Base-by-base conservation (phyloP, 306 rosid species). In the Sesbania bispinosa region DNA sequence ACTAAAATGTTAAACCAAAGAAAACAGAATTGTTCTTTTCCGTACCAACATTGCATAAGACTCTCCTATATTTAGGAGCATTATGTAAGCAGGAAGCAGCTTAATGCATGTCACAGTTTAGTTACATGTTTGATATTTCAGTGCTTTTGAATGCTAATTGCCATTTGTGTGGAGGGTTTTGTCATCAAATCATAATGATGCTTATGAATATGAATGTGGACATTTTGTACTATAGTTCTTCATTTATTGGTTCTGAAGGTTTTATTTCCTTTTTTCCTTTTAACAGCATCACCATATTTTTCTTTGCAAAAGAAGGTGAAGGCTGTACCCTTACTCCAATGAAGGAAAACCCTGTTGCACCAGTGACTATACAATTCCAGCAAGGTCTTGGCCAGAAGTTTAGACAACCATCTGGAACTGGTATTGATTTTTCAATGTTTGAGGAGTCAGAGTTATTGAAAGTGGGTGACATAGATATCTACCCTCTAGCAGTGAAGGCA, bases 351-450 rank as follows among this genome's bases (percentile, higher is more conserved):
- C 45, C 68, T 77, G 79, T 88, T 66, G 65, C 89, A 74, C 92
- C 96, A 8, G 76, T 95, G 53, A 86, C 86, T 0, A 80, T 91
- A 60, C 81, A 82, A 72, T 95, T 95, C 74, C 79, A 82, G 75
- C 88, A 88, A 79, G 97, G 97, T 63, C 85, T 95, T n/a, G 97
- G 96, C 69, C 99, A 95, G 88, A 88, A 84, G 88, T 95, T 89
- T 88, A 85, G 82, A 45, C 99, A 91, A 66, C 85, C 92, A 14
- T 50, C 80, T 13, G 96, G 96, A 78, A 82, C 96, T 19, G 97
- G 97, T 50, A 88, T 95, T 10, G 83, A 83, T 35, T 81, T 89
- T 74, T 88, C 93, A 15, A 42, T 54, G 57, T 86, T 86, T 71
- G 97, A 86, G 58, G 97, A 88, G 72, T 59, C 95, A 0, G 97